Evolutionary conservation across 441 rosid genomes (phyloP).

Genomic region (Flueggea neowawraea): DNA sequence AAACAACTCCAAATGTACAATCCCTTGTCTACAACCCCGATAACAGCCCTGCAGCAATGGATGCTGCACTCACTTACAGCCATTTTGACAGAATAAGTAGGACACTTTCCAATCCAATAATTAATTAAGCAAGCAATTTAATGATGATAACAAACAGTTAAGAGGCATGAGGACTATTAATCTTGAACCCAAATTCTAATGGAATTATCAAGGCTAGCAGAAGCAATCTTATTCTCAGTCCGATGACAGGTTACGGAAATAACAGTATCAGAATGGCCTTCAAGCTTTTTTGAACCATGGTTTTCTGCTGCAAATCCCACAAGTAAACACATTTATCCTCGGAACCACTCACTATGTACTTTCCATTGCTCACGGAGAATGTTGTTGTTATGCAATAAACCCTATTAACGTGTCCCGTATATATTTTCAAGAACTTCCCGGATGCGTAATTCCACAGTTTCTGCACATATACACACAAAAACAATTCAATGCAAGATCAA

Average conservation of each 20-base stretch:
- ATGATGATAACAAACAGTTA: too few relatives aligned
- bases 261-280: conserved; percentile 79
- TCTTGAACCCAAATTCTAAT: conserved; percentile 85
- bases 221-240: conserved; percentile 65
- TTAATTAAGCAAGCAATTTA: too few relatives aligned
- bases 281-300: conserved; percentile 76
- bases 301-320: conserved; percentile 90
- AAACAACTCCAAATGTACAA: too few relatives aligned
- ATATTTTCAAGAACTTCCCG: conserved; percentile 81
- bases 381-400: too few relatives aligned
- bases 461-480: conserved; percentile 29
- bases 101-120: too few relatives aligned
- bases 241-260: conserved; percentile 91
- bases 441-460: conserved; percentile 84
- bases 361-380: conserved; percentile 90
- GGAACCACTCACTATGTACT: conserved; percentile 91
- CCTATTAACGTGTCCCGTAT: conserved; percentile 86
- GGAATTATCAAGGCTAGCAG: conserved; percentile 77
- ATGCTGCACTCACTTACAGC: too few relatives aligned
- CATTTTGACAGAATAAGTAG: too few relatives aligned
- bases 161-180: conserved; percentile 8
- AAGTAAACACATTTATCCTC: conserved; percentile 85
- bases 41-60: too few relatives aligned
- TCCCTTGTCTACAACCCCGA: too few relatives aligned
- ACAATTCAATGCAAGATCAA: not conserved